These are phyloP conservation scores for Talaromyces sp. DNA, from an alignment of 2,329 filamentous ascomycete genomes.

Conservation along the genomic window DNA sequence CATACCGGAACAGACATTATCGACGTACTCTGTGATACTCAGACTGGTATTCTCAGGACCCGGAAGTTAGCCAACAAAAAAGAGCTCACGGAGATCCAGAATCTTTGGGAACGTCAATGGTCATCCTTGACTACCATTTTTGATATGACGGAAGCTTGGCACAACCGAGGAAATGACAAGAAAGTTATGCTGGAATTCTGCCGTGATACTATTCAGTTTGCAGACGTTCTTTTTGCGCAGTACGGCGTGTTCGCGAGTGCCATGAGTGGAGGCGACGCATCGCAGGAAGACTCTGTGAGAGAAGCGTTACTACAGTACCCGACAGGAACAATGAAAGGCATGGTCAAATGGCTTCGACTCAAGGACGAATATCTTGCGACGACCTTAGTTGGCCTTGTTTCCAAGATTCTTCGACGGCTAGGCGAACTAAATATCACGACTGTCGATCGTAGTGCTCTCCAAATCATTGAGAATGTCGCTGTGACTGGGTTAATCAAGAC, in stretches of 20 bases:
- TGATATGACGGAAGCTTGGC: conserved; percentile 77
- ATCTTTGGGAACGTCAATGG: conserved; percentile 85
- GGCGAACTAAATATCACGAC: conserved; percentile 66
- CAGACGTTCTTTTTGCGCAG: conserved; percentile 76
- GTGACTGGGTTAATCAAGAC: conserved; percentile 60
- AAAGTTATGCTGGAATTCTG: conserved; percentile 84
- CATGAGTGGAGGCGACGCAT: conserved; percentile 45
- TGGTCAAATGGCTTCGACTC: conserved; percentile 84
- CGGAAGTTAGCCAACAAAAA: conserved; percentile 50
- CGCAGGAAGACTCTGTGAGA: conserved; percentile 36
- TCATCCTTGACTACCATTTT: conserved; percentile 74
- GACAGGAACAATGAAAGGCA: conserved; percentile 58
- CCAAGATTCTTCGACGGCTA: conserved; percentile 78
- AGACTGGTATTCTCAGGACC: conserved; percentile 57
- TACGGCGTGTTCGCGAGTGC: conserved; percentile 77
- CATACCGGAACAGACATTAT: conserved; percentile 59
- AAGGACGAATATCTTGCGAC: conserved; percentile 80
- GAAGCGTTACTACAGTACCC: conserved; percentile 61
- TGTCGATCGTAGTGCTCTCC: conserved; percentile 62
- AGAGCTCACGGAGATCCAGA: conserved; percentile 62
- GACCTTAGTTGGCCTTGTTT: conserved; percentile 74
- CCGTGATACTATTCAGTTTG: conserved; percentile 90
- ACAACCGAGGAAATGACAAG: conserved; percentile 63
- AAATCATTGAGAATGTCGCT: conserved; percentile 52
- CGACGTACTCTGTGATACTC: conserved; percentile 59